Conservation (phyloP, 441 rosid species). For the Kokia cookei region DNA sequence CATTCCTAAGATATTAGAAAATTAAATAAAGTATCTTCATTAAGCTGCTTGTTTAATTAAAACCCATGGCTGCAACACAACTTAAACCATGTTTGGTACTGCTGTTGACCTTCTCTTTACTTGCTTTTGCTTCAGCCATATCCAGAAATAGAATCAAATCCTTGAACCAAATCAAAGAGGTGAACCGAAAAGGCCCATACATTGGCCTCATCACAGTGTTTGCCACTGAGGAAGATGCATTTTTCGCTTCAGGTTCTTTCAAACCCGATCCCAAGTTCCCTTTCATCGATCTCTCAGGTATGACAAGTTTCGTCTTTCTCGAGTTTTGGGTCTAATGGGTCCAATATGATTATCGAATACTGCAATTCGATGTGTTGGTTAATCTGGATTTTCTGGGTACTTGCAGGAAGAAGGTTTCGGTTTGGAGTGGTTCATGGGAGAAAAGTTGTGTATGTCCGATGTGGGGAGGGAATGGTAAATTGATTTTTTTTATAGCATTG, state of each 20-base stretch:
- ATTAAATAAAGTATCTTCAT: neutral
- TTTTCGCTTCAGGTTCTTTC: constrained; percentile 18
- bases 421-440: constrained; percentile 14
- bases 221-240: constrained; percentile 23
- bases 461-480: constrained; percentile 30
- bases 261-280: constrained; percentile 11
- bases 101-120: neutral
- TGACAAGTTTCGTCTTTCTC: neutral
- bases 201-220: constrained; percentile 26
- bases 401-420: constrained; percentile 23
- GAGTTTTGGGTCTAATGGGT: neutral
- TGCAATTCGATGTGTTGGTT: neutral
- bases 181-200: constrained; percentile 21
- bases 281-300: constrained; percentile 26
- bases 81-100: neutral
- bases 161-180: constrained; percentile 8
- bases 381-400: neutral
- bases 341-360: neutral
- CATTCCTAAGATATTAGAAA: neutral
- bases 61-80: constrained; percentile 12
- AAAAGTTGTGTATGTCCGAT: constrained; percentile 23
- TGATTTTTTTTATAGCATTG: too few species aligned
- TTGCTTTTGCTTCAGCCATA: constrained; percentile 3
- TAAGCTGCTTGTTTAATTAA: neutral
- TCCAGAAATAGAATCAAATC: neutral